These are phyloP conservation scores for Verticillium zaregamsianum DNA, from an alignment of 2,329 filamentous ascomycete genomes.

Conservation along the genomic window DNA sequence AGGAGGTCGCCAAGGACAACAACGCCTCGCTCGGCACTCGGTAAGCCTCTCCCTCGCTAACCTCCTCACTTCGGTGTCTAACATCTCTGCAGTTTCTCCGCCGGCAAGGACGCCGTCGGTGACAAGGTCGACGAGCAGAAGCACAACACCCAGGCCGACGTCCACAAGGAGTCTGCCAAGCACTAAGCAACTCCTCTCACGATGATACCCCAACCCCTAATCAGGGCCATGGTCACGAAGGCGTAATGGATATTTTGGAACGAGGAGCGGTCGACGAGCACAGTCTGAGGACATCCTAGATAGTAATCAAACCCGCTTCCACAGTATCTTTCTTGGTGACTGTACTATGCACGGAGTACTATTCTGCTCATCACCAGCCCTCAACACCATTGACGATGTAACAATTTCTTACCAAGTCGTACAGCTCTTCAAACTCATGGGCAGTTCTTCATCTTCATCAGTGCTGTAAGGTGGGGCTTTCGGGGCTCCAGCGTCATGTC, in stretches of 20 bases:
- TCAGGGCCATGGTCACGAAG: conserved; percentile 3
- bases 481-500: not conserved
- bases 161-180: conserved; percentile 29
- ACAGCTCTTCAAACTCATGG: too few relatives aligned
- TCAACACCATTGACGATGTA: too few relatives aligned
- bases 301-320: not conserved
- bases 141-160: conserved; percentile 37
- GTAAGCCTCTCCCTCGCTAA: conserved; percentile 27
- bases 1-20: conserved; percentile 61
- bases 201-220: conserved; percentile 10
- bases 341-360: too few relatives aligned
- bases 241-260: not conserved
- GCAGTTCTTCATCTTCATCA: too few relatives aligned
- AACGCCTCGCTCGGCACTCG: conserved; percentile 50
- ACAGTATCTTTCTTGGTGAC: not conserved
- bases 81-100: conserved; percentile 32
- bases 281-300: not conserved
- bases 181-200: conserved; percentile 9
- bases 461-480: too few relatives aligned
- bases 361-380: too few relatives aligned
- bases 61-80: conserved; percentile 13
- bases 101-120: conserved; percentile 43
- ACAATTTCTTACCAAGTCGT: too few relatives aligned
- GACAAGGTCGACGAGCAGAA: conserved; percentile 40
- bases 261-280: not conserved